Conservation (phyloP, 345 rosid genomes). For the Dovyalis caffra region DNA sequence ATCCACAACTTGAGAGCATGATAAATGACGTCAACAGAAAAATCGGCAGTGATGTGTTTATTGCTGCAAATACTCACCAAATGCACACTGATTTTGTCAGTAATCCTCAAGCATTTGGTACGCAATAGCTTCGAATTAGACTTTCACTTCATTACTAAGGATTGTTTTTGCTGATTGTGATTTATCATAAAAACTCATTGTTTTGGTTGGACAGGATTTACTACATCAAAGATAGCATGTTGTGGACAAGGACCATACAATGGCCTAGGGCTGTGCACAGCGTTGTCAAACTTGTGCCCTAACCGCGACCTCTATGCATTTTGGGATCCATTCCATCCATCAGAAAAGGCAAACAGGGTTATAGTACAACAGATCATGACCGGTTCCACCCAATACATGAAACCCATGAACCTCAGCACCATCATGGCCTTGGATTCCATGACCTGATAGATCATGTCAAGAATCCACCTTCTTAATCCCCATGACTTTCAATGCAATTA, state of each 20-base stretch:
- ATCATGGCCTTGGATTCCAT: constrained; percentile 55
- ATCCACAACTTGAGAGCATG: constrained; percentile 43
- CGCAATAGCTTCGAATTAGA: not conserved
- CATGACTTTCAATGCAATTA: not conserved
- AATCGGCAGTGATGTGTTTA: constrained; percentile 28
- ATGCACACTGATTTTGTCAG: constrained; percentile 39
- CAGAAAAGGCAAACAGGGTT: constrained; percentile 67
- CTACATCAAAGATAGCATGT: constrained; percentile 17
- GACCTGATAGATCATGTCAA: not conserved
- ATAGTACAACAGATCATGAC: constrained; percentile 49
- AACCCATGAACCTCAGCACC: constrained; percentile 76
- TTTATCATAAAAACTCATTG: not conserved
- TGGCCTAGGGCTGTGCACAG: constrained; percentile 22
- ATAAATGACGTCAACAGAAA: constrained; percentile 22
- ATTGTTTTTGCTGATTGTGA: not conserved
- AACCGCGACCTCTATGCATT: constrained; percentile 14
- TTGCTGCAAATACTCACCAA: constrained; percentile 39
- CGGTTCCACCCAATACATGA: constrained; percentile 59
- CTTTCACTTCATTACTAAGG: not conserved
- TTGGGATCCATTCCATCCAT: constrained; percentile 62
- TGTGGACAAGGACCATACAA: constrained; percentile 29
- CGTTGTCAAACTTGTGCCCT: constrained; percentile 18
- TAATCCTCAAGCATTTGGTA: constrained; percentile 10
- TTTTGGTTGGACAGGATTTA: constrained; percentile 14
- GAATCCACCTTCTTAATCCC: not conserved